phyloP scores from a whole-genome alignment of 768 basidiomycete species.

The Rhizopogon rudus region DNA sequence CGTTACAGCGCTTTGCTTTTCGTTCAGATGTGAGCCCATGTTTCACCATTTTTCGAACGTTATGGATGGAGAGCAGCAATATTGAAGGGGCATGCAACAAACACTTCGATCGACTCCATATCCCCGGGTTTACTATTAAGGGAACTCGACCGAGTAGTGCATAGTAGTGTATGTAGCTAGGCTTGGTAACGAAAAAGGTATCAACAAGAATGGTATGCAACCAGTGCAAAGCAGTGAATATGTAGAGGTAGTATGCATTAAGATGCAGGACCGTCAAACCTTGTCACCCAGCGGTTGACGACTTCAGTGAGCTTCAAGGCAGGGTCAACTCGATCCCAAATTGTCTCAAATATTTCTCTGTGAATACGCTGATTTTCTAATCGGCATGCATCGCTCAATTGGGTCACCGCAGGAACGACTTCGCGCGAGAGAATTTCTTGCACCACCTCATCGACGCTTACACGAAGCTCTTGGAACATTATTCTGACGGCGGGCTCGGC shows the following conservation, averaged over 20 bases:
- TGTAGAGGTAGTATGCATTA: neutral
- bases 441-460: neutral
- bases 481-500: neutral
- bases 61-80: neutral
- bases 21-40: neutral
- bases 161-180: neutral
- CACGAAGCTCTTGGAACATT: neutral
- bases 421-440: neutral
- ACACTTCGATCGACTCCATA: neutral
- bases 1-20: constrained; percentile 26
- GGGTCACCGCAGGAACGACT: neutral
- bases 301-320: neutral
- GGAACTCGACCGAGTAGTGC: neutral
- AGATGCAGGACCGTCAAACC: neutral
- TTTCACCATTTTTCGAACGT: neutral
- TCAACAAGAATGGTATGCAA: neutral
- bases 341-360: neutral
- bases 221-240: neutral
- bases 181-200: neutral
- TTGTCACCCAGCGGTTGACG: neutral
- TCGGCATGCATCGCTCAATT: neutral
- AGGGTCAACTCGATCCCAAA: neutral
- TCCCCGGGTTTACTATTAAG: neutral
- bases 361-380: neutral
- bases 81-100: neutral